These are phyloP conservation scores for Geotrichum citri-aurantii DNA, from an alignment of 1,139 yeast species.

Conservation along the genomic window DNA sequence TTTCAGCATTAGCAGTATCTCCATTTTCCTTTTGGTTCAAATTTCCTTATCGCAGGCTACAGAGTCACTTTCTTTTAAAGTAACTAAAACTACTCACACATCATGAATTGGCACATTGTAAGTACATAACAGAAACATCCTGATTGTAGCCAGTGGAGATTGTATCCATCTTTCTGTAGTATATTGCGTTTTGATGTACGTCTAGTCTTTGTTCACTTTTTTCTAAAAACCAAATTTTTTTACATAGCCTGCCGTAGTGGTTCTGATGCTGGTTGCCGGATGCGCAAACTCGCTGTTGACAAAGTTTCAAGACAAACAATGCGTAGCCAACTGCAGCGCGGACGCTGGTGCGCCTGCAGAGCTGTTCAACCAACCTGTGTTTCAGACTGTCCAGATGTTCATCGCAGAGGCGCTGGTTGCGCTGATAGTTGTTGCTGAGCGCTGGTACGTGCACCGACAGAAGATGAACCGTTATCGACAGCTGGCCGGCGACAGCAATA, in stretches of 20 bases:
- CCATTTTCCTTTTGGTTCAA: too few species aligned
- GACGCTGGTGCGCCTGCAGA: slow-evolving; percentile 37
- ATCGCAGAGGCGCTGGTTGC: slow-evolving; percentile 59
- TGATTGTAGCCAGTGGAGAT: neutral
- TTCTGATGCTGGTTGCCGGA: slow-evolving; percentile 51
- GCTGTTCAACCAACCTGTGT: slow-evolving; percentile 68
- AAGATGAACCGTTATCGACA: neutral
- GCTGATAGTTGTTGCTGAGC: slow-evolving; percentile 32
- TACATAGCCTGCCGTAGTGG: slow-evolving; percentile 27
- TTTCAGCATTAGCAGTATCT: too few species aligned
- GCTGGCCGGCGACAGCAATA: neutral
- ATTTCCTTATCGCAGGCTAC: too few species aligned
- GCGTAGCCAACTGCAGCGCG: slow-evolving; percentile 51
- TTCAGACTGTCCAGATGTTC: slow-evolving; percentile 80
- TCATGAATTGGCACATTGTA: neutral
- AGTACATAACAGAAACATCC: neutral
- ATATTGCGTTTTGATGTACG: neutral
- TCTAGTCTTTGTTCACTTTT: neutral
- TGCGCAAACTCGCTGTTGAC: slow-evolving; percentile 69
- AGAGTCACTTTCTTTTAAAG: too few species aligned
- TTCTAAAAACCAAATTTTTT: neutral
- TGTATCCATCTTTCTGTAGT: neutral
- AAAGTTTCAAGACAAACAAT: slow-evolving; percentile 71
- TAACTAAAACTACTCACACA: neutral
- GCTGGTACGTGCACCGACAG: neutral